Evolutionary conservation across 495 filamentous ascomycete species (phyloP).

Genomic region (Trichoderma asperelloides): DNA sequence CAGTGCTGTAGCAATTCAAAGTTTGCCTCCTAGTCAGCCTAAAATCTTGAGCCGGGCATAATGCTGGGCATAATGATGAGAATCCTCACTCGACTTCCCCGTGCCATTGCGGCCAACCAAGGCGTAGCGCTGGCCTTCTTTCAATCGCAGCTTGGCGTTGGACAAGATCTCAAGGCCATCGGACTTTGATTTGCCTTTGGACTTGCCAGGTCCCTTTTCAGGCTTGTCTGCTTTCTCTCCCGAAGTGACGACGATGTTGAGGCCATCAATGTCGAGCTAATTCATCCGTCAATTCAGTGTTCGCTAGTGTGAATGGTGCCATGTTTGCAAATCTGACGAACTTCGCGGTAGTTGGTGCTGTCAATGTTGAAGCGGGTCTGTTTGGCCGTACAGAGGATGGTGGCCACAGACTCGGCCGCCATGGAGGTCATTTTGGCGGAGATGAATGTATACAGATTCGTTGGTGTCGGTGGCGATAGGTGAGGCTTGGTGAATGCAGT

Average conservation of each 20-base stretch:
- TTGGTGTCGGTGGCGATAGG: not conserved
- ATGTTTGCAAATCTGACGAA: constrained; percentile 14
- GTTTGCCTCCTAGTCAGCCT: constrained; percentile 8
- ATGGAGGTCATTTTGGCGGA: constrained; percentile 34
- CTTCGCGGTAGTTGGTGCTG: constrained; percentile 44
- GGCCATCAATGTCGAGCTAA: constrained; percentile 59
- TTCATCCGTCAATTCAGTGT: not conserved
- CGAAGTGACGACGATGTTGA: constrained; percentile 52
- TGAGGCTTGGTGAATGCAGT: too few species aligned
- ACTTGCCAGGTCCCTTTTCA: constrained; percentile 27
- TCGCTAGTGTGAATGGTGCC: not conserved
- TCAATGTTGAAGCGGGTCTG: constrained; percentile 51
- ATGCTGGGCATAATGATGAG: not conserved
- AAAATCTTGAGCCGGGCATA: not conserved
- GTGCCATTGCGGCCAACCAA: constrained; percentile 70
- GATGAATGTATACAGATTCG: not conserved
- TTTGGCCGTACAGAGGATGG: constrained; percentile 45
- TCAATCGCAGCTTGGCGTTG: constrained; percentile 59
- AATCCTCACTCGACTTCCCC: constrained; percentile 63
- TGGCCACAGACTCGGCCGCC: constrained; percentile 35
- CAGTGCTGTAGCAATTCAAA: constrained; percentile 40
- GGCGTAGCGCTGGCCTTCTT: constrained; percentile 62
- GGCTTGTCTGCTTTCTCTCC: constrained; percentile 17
- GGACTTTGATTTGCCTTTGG: constrained; percentile 42
- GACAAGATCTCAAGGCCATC: constrained; percentile 58